Conservation (phyloP, 768 basidiomycete species). For the Pulveroboletus sp. region DNA sequence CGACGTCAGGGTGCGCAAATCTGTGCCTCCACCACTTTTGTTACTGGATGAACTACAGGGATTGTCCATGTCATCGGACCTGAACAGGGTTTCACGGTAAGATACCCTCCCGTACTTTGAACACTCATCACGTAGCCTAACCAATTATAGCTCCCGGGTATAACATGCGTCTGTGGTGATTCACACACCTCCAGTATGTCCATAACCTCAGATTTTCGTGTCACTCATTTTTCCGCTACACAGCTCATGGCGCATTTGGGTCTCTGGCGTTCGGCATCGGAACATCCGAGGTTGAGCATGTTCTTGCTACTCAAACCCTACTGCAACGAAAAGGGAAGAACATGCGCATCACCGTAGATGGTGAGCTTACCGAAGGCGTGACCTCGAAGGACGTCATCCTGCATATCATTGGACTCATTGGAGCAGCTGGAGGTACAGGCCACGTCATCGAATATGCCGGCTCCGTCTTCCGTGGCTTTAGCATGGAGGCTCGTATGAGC, state of each 20-base stretch:
- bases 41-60: conserved; percentile 38
- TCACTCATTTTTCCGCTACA: conserved; percentile 1
- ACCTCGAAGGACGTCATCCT: conserved; percentile 88
- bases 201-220: background rate
- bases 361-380: conserved; percentile 74
- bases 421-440: conserved; percentile 93
- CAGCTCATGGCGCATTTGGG: conserved; percentile 89
- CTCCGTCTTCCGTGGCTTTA: conserved; percentile 77
- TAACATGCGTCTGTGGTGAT: conserved; percentile 86
- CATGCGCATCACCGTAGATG: conserved; percentile 88
- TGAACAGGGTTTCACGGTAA: conserved; percentile 86
- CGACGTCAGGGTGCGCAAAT: conserved; percentile 68
- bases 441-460: conserved; percentile 88
- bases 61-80: conserved; percentile 90
- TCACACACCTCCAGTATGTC: conserved; percentile 86
- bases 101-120: conserved; percentile 11
- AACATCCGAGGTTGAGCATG: conserved; percentile 92
- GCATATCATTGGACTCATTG: conserved; percentile 86
- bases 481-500: conserved; percentile 90
- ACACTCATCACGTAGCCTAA: background rate
- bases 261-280: conserved; percentile 92
- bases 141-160: conserved; percentile 56
- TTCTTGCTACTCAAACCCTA: conserved; percentile 87
- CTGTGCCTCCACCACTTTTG: background rate
- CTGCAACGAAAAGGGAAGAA: conserved; percentile 86